Conservation (phyloP, 306 rosid species). For the Betula pendula region DNA sequence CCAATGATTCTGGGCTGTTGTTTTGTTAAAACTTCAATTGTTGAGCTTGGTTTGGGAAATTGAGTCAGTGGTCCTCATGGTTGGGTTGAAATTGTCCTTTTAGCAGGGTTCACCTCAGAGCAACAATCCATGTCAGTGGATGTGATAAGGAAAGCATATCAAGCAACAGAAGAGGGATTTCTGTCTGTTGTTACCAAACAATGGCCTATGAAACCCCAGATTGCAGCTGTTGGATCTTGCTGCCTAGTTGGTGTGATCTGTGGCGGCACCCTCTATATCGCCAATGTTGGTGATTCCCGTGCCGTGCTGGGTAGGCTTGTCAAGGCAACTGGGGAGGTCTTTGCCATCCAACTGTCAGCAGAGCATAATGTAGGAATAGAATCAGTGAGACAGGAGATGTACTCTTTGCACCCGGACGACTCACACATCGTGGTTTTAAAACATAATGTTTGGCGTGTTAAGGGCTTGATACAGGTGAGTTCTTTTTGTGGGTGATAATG, state of each 20-base stretch:
- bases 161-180: constrained; percentile 94
- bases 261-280: constrained; percentile 71
- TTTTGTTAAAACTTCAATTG: not conserved
- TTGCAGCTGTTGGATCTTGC: constrained; percentile 97
- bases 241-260: constrained; percentile 86
- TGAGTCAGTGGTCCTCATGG: constrained; percentile 15
- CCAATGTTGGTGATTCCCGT: constrained; percentile 96
- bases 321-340: constrained; percentile 78
- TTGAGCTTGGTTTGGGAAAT: constrained; percentile 1
- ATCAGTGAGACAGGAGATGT: constrained; percentile 92
- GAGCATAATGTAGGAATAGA: constrained; percentile 89
- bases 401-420: constrained; percentile 88
- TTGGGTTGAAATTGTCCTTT: constrained; percentile 3
- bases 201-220: constrained; percentile 83
- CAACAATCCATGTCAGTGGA: constrained; percentile 80
- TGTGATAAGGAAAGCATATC: constrained; percentile 86
- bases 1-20: constrained; percentile 5
- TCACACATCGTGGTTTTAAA: constrained; percentile 73
- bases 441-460: constrained; percentile 98
- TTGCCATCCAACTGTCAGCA: constrained; percentile 75
- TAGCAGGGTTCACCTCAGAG: constrained; percentile 75
- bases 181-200: constrained; percentile 71
- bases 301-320: constrained; percentile 83
- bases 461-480: constrained; percentile 91
- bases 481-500: not conserved